These are phyloP conservation scores for Psilocybe cyanescens DNA, from an alignment of 768 basidiomycete genomes.

Conservation along the genomic window DNA sequence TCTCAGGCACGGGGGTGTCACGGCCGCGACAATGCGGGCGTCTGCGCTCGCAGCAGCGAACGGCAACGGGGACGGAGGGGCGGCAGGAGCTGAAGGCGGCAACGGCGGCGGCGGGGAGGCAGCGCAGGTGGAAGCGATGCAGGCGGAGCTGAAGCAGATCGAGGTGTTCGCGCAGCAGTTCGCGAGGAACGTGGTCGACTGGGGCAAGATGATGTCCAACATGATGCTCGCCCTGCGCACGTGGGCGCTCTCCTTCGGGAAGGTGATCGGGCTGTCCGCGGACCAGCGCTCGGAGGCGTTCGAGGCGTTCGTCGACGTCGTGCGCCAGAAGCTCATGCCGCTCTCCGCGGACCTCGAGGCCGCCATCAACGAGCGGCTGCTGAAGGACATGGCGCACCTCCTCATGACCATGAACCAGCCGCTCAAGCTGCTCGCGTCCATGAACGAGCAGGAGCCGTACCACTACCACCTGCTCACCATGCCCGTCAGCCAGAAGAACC, in stretches of 20 bases:
- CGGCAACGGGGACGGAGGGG: conserved; percentile 2
- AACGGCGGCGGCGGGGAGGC: conserved; percentile 36
- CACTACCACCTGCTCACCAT: conserved; percentile 74
- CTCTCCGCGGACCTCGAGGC: conserved; percentile 57
- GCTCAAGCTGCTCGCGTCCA: conserved; percentile 66
- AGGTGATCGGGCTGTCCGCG: conserved; percentile 63
- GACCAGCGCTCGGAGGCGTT: conserved; percentile 62
- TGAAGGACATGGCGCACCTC: conserved; percentile 61
- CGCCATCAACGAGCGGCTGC: conserved; percentile 53
- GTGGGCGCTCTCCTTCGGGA: conserved; percentile 71
- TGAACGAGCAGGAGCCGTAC: conserved; percentile 74
- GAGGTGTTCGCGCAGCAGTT: conserved; percentile 65
- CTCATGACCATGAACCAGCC: conserved; percentile 65
- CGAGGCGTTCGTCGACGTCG: conserved; percentile 67
- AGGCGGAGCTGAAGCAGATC: conserved; percentile 57
- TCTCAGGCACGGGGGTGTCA: conserved; percentile 37
- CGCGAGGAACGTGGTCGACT: conserved; percentile 64
- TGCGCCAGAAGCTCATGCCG: conserved; percentile 55
- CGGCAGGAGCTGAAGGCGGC: neutral
- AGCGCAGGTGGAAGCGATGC: conserved; percentile 55
- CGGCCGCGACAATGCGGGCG: conserved; percentile 29
- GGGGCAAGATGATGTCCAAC: conserved; percentile 57
- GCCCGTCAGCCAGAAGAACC: conserved; percentile 61
- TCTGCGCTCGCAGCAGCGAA: conserved; percentile 19
- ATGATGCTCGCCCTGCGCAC: conserved; percentile 52